Conservation (phyloP, 495 filamentous ascomycete genomes). For the Saxophila tyrrhenica region DNA sequence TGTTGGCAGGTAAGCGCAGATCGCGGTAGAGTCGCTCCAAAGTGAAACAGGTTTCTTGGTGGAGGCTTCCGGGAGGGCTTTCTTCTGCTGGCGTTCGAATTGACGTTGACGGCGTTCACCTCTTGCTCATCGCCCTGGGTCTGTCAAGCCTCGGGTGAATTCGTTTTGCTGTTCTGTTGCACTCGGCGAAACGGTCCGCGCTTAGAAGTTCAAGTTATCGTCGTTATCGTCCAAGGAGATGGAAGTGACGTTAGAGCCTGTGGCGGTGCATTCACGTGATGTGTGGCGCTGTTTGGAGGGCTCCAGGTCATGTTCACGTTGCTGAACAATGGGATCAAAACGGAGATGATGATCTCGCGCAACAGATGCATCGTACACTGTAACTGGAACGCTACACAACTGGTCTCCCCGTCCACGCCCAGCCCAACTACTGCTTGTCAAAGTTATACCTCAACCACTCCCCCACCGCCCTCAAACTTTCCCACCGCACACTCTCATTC, state of each 20-base stretch:
- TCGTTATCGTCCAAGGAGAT: neutral
- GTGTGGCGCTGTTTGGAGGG: too few species aligned
- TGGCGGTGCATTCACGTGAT: neutral
- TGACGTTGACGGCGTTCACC: too few species aligned
- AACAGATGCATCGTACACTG: neutral
- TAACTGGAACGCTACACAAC: neutral
- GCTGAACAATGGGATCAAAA: too few species aligned
- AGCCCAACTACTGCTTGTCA: slow-evolving; percentile 6
- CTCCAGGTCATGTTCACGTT: too few species aligned
- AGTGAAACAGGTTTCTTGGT: neutral
- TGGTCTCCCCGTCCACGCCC: neutral
- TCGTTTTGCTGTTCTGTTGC: neutral
- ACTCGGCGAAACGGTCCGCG: neutral
- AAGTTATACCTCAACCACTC: slow-evolving; percentile 79
- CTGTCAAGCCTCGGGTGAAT: too few species aligned
- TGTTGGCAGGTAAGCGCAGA: neutral
- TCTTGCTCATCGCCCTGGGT: too few species aligned
- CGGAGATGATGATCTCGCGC: neutral
- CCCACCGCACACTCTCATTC: slow-evolving; percentile 88
- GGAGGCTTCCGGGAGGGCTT: neutral
- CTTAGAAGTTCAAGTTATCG: neutral
- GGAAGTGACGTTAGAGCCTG: neutral
- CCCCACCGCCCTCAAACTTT: slow-evolving; percentile 83
- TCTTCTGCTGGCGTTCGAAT: neutral
- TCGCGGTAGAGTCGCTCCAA: neutral